A percentile compares a stretch with the other conserved stretches of the same genome.
These are phyloP conservation scores for Sutorius eximius DNA, from an alignment of 1,284 basidiomycete genomes.

Conservation along the genomic window DNA sequence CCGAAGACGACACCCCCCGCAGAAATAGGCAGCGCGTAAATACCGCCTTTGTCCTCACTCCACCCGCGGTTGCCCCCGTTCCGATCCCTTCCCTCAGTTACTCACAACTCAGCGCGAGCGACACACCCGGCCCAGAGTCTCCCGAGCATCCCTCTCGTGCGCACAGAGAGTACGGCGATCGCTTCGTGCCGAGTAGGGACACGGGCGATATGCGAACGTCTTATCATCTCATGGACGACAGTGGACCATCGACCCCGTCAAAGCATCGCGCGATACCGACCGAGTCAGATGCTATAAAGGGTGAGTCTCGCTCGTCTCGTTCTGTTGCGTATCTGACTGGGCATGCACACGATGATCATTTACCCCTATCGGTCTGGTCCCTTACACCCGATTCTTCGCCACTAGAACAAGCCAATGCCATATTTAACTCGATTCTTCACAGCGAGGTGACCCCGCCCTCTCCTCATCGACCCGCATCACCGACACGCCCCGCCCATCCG, in stretches of 20 bases:
- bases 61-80: constrained; percentile 27
- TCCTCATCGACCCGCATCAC: constrained; percentile 57
- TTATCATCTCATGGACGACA: constrained; percentile 73
- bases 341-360: not conserved
- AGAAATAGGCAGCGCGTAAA: constrained; percentile 55
- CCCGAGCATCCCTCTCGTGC: constrained; percentile 43
- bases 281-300: constrained; percentile 77
- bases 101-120: constrained; percentile 50
- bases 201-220: constrained; percentile 71
- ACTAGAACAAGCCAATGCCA: constrained; percentile 75
- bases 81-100: constrained; percentile 59
- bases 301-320: constrained; percentile 36
- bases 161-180: constrained; percentile 66
- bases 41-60: constrained; percentile 38
- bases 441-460: constrained; percentile 74
- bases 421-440: constrained; percentile 73
- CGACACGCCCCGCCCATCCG: constrained; percentile 47
- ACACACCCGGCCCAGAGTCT: constrained; percentile 55
- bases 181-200: constrained; percentile 74
- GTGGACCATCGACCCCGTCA: constrained; percentile 63
- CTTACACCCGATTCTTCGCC: constrained; percentile 1
- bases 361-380: constrained; percentile 6
- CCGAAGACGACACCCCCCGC: constrained; percentile 53
- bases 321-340: not conserved
- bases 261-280: constrained; percentile 72